A percentile compares a stretch with the other conserved stretches of the same genome.
Evolutionary conservation across 805 yeast genomes (phyloP).

Genomic region (Candida ipomoeae): DNA sequence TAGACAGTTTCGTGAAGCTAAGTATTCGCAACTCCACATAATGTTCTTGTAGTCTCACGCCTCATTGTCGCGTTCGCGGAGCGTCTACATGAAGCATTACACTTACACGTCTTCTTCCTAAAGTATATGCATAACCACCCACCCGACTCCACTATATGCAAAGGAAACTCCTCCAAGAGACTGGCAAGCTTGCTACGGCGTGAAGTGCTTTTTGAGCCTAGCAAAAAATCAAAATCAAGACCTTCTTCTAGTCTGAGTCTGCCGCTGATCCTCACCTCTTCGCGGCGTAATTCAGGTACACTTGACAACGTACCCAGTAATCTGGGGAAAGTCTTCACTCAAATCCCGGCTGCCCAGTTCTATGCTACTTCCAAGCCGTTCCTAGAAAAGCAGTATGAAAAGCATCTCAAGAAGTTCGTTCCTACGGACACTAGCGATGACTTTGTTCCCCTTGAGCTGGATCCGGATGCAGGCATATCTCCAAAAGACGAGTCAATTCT

Average conservation of each 20-base stretch:
- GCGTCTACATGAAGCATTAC: too few species aligned
- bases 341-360: conserved; percentile 8
- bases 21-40: neutral
- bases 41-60: neutral
- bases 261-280: conserved; percentile 15
- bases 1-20: neutral
- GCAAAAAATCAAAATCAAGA: conserved; percentile 3
- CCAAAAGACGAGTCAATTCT: neutral
- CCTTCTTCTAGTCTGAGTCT: conserved; percentile 11
- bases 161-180: conserved; percentile 5
- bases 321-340: neutral
- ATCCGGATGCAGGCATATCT: neutral
- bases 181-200: conserved; percentile 10
- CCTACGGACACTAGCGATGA: conserved; percentile 10
- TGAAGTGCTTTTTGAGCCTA: conserved; percentile 14
- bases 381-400: conserved; percentile 17
- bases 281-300: neutral
- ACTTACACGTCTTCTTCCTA: neutral
- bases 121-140: conserved; percentile 11
- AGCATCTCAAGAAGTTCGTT: conserved; percentile 9
- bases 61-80: neutral
- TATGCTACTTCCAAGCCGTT: conserved; percentile 14
- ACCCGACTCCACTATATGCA: conserved; percentile 6
- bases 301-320: neutral
- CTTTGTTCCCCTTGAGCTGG: conserved; percentile 14